Evolutionary conservation across 176 grass and related monocot species (phyloP), one percentile per base, ranked within the genome.

Genomic region (Avena sativa): DNA sequence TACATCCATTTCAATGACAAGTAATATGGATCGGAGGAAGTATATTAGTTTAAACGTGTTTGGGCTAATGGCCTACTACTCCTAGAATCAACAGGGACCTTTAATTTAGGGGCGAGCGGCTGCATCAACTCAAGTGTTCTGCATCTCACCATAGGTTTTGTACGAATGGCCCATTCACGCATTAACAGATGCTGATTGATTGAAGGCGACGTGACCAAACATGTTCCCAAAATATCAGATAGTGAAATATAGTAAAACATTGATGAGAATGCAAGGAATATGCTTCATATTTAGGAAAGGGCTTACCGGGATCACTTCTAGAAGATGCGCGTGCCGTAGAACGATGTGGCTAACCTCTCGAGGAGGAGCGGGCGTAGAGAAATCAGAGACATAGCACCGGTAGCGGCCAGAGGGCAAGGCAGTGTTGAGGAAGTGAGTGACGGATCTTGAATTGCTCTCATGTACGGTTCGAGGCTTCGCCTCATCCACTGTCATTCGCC

Each of bases 141-240:
- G 7, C 57, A n/a, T 60, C 19, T 7, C 12, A 52, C 12, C 50
- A 11, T 52, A 52, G 12, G 50, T 12, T 52, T 2, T 52, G 20
- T n/a, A 60, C 20, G 20, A 21, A 20, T 60, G 8, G 19, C 10
- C 57, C 57, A 20, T 9, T 60, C 95, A 70, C 93, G 91, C 87
- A 86, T 93, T 86, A 60, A 89, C 91, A 71, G 77, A 93, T 71
- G 89, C 75, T 83, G 87, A 90, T 78, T 89, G 86, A 66, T 98
- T 92, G 78, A 89, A 98, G 32, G 91, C 95, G 53, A 95, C 93
- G 81, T 98, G 95, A 85, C 92, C 91, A 87, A 98, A 92, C 83
- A 92, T 86, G 26, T 58, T 98, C 89, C 95, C 93, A 98, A 79
- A 98, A 38, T 38, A 5, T 38, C 36, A 38, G 88, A 90, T 98